Evolutionary conservation across 148 eudicot species (phyloP).

Genomic region (Chenopodium formosanum): DNA sequence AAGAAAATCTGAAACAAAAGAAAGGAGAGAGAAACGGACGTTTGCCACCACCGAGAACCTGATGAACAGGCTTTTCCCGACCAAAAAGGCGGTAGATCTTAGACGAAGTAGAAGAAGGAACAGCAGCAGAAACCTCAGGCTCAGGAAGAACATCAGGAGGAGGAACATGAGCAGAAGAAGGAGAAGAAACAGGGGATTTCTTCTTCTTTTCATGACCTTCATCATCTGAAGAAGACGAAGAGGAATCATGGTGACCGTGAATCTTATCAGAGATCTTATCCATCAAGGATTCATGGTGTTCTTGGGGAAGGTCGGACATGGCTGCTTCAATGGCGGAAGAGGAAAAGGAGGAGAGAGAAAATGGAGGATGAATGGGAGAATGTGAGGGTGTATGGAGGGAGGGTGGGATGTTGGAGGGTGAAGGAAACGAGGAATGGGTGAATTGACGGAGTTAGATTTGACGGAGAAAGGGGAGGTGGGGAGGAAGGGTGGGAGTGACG

Average conservation of each 20-base stretch:
- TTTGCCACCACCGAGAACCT: slow-evolving; percentile 76
- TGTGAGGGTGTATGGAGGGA: too few species aligned
- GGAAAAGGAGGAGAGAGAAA: background rate
- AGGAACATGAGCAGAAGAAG: slow-evolving; percentile 30
- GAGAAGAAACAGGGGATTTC: slow-evolving; percentile 10
- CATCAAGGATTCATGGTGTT: slow-evolving; percentile 50
- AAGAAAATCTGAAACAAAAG: background rate
- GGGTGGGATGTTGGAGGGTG: background rate
- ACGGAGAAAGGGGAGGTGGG: background rate
- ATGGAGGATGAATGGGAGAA: too few species aligned
- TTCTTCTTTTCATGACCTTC: slow-evolving; percentile 33
- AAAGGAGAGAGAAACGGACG: slow-evolving; percentile 34
- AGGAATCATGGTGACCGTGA: slow-evolving; percentile 33
- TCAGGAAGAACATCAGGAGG: slow-evolving; percentile 33
- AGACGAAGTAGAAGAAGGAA: slow-evolving; percentile 20
- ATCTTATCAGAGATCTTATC: slow-evolving; percentile 59
- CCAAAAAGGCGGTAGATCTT: slow-evolving; percentile 79
- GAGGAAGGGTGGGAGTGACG: background rate
- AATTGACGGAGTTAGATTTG: background rate
- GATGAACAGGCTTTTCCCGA: slow-evolving; percentile 63
- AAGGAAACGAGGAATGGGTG: background rate
- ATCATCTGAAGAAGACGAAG: slow-evolving; percentile 49
- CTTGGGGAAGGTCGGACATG: slow-evolving; percentile 54
- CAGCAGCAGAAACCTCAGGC: slow-evolving; percentile 12
- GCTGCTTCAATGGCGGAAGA: slow-evolving; percentile 12